These are phyloP conservation scores for Orobanche coerulescens DNA, from an alignment of 257 asterid genomes.

Conservation along the genomic window DNA sequence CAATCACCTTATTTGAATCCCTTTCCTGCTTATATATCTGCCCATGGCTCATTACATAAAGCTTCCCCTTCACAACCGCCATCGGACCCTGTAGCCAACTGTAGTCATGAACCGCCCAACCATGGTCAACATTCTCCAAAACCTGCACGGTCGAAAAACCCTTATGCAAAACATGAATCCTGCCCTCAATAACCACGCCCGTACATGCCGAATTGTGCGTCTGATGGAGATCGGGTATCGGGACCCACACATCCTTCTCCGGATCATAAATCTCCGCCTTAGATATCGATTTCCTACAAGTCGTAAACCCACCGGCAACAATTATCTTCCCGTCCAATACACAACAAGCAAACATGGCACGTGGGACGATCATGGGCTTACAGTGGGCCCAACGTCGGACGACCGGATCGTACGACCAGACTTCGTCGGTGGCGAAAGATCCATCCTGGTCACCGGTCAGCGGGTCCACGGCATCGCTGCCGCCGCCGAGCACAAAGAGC, in stretches of 20 bases:
- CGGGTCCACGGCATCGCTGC: slow-evolving; percentile 95
- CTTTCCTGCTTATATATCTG: slow-evolving; percentile 72
- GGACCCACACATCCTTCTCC: slow-evolving; percentile 62
- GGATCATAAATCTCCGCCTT: slow-evolving; percentile 94
- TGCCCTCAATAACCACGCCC: slow-evolving; percentile 71
- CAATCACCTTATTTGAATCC: slow-evolving; percentile 46
- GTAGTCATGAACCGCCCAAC: slow-evolving; percentile 78
- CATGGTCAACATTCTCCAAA: slow-evolving; percentile 52
- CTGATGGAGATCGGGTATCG: slow-evolving; percentile 82
- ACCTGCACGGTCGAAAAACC: slow-evolving; percentile 84
- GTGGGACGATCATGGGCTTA: slow-evolving; percentile 80
- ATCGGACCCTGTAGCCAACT: slow-evolving; percentile 96
- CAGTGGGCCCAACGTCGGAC: slow-evolving; percentile 56
- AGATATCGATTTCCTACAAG: slow-evolving; percentile 81
- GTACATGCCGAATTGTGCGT: slow-evolving; percentile 85
- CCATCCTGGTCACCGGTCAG: slow-evolving; percentile 94
- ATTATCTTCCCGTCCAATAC: slow-evolving; percentile 79
- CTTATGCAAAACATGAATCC: slow-evolving; percentile 85
- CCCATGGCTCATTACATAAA: slow-evolving; percentile 81
- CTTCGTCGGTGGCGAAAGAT: slow-evolving; percentile 84
- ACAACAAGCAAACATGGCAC: slow-evolving; percentile 97
- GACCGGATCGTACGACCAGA: slow-evolving; percentile 83
- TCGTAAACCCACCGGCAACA: slow-evolving; percentile 93
- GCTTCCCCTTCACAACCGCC: slow-evolving; percentile 80
- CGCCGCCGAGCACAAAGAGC: slow-evolving; percentile 87